Conservation (phyloP, 2,329 filamentous ascomycete species). For the Claviceps purpurea region DNA sequence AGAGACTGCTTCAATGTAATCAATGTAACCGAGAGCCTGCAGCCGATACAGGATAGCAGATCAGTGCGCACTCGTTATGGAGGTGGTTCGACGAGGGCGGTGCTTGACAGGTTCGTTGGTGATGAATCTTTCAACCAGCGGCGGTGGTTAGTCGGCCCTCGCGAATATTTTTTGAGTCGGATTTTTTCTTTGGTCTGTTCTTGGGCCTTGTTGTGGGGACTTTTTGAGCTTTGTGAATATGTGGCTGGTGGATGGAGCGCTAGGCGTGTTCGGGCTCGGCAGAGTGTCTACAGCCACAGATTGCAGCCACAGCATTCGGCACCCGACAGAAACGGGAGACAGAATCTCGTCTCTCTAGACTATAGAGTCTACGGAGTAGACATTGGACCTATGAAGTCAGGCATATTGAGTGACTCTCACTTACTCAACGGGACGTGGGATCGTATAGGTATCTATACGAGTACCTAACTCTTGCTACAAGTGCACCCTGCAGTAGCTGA, state of each 20-base stretch:
- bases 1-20: background rate
- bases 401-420: no score
- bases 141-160: conserved; percentile 1
- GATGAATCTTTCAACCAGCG: conserved; percentile 4
- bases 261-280: conserved; percentile 2
- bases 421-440: no score
- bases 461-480: no score
- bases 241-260: conserved; percentile 5
- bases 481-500: no score
- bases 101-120: conserved; percentile 8
- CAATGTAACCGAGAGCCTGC: conserved; percentile 7
- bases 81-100: conserved; percentile 9
- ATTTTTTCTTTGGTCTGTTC: conserved; percentile 9
- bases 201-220: conserved; percentile 8
- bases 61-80: conserved; percentile 10
- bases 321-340: no score
- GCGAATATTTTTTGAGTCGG: conserved; percentile 5
- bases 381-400: no score
- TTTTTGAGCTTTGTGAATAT: conserved; percentile 6
- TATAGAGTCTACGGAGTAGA: no score
- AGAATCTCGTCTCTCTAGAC: no score
- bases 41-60: conserved; percentile 1
- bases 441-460: no score
- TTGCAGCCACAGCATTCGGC: background rate
- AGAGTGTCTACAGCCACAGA: conserved; percentile 5